Percentiles rank a stretch among this genome's conserved stretches.
Evolutionary conservation across 345 rosid genomes (phyloP).

Genomic region (Brassica cretica): DNA sequence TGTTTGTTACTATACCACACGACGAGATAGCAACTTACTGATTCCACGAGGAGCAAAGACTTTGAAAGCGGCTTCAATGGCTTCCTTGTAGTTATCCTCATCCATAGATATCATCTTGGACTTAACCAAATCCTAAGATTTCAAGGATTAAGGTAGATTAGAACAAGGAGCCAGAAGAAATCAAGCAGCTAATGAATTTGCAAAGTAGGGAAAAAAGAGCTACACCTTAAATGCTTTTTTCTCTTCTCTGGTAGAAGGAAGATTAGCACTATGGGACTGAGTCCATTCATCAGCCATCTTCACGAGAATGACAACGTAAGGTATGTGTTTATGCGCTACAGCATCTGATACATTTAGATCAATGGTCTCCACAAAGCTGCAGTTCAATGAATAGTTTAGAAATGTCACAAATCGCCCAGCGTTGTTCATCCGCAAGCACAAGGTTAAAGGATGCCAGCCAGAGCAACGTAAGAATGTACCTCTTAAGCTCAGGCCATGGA

Average conservation of each 20-base stretch:
- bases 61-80: slow-evolving; percentile 84
- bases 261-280: slow-evolving; percentile 61
- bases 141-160: slow-evolving; percentile 27
- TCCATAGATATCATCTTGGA: slow-evolving; percentile 65
- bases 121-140: slow-evolving; percentile 73
- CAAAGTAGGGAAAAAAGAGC: neutral
- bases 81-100: slow-evolving; percentile 96
- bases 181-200: too few species aligned
- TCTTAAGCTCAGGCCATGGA: slow-evolving; percentile 89
- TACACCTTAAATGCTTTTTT: slow-evolving; percentile 84
- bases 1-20: neutral
- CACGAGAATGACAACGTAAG: slow-evolving; percentile 84
- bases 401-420: slow-evolving; percentile 5
- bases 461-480: slow-evolving; percentile 40
- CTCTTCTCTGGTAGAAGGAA: slow-evolving; percentile 90
- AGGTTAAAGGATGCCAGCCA: neutral
- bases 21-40: slow-evolving; percentile 56
- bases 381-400: slow-evolving; percentile 10
- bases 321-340: slow-evolving; percentile 90
- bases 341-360: slow-evolving; percentile 72
- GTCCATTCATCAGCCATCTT: slow-evolving; percentile 87
- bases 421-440: neutral
- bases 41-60: slow-evolving; percentile 89
- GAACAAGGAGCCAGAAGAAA: slow-evolving; percentile 27
- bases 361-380: slow-evolving; percentile 76